Evolutionary conservation across 441 rosid genomes (phyloP), one percentile per base, ranked within the genome.

Genomic region (Populus tomentosa): DNA sequence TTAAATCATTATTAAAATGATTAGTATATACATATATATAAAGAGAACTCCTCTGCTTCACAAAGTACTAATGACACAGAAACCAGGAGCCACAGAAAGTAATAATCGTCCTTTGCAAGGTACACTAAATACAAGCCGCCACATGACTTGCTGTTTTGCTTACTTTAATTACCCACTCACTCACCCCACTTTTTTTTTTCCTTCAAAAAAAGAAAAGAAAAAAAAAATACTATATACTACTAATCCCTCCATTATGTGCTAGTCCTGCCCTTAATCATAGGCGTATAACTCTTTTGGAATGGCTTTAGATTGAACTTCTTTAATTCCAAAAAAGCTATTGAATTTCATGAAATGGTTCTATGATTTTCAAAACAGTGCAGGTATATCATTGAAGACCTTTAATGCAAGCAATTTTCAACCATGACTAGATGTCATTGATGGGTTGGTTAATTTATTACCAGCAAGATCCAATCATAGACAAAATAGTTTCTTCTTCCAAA

Each of bases 91-190:
- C 75, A 67, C 81, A 79, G 84, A 82, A 81, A 76, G 77, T 73
- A 75, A 72, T 28, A 66, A 80, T 71, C 70, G 79, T 80, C 82
- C 80, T 80, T 83, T 88, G 85, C 90, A 87, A 80, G 83, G 70
- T 76, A 80, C 77, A 78, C 87, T 76, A 85, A 83, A 84, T 70
- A 84, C 85, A 85, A 90, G 87, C 89, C 90, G 87, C 85, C 88
- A 84, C 80, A 77, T 75, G 84, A 79, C 42, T 62, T 72, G 66
- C 66, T 77, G 23, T 33, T 63, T 66, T 14, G 10, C 23, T 21
- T 53, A 56, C 16, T 6, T 20, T 36, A 66, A 66, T 28, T 40
- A 40, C 35, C 35, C 35, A 33, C 35, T 33, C 35, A 6, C 35
- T 33, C 35, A 33, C 35, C 1, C 35, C n/a, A n/a, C 35, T 7